phyloP scores from a whole-genome alignment of 805 yeast species.

The Zygoascus bituminiphila region DNA sequence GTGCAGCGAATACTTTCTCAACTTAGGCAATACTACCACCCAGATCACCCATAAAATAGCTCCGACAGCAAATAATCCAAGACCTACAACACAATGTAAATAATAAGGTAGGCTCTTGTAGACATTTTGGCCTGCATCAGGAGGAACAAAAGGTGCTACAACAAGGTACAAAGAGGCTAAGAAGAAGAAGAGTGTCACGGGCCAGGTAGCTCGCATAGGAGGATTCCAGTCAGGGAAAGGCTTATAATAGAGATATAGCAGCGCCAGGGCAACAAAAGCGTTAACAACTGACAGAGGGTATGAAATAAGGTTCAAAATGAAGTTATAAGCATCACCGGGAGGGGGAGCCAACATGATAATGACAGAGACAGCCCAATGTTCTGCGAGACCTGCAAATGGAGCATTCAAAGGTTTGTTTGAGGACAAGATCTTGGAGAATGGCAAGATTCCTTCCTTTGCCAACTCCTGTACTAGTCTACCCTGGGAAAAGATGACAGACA shows the following conservation, averaged over 20 bases:
- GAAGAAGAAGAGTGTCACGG: conserved; percentile 56
- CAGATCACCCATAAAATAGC: conserved; percentile 57
- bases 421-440: conserved; percentile 65
- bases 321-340: conserved; percentile 81
- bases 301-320: conserved; percentile 68
- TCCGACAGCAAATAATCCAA: conserved; percentile 60
- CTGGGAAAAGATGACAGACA: conserved; percentile 73
- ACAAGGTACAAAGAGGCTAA: conserved; percentile 59
- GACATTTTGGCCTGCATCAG: conserved; percentile 53
- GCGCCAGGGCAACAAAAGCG: conserved; percentile 53
- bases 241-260: conserved; percentile 48
- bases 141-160: conserved; percentile 75
- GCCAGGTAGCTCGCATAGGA: conserved; percentile 56
- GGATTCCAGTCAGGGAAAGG: conserved; percentile 51
- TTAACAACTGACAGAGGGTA: conserved; percentile 77
- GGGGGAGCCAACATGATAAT: conserved; percentile 73
- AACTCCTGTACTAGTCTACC: conserved; percentile 74
- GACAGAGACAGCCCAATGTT: conserved; percentile 70
- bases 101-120: conserved; percentile 67
- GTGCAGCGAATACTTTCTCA: conserved; percentile 21
- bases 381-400: conserved; percentile 64
- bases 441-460: conserved; percentile 75
- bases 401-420: conserved; percentile 63
- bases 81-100: conserved; percentile 73
- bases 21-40: conserved; percentile 49